phyloP scores from a whole-genome alignment of 768 basidiomycete species.

The Tephrocybe sp. region DNA sequence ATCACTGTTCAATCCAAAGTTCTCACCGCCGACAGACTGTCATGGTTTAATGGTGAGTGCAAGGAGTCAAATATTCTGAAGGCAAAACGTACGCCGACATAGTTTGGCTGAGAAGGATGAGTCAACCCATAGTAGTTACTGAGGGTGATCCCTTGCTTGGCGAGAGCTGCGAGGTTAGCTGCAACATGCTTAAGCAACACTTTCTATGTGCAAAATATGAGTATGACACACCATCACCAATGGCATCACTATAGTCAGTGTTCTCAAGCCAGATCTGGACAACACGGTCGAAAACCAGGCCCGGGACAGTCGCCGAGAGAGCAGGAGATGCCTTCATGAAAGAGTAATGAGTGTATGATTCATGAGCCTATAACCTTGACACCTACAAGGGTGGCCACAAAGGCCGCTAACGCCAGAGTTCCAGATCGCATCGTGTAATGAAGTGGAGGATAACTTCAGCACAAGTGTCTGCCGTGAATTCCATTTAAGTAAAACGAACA shows the following conservation, averaged over 20 bases:
- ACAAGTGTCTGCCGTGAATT: neutral
- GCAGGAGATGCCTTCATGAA: constrained; percentile 1
- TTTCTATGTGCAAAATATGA: no score
- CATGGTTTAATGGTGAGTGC: neutral
- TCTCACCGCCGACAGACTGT: constrained; percentile 15
- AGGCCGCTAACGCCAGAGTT: neutral
- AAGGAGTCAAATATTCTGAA: constrained; percentile 18
- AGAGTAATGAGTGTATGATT: neutral
- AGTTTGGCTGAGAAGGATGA: constrained; percentile 68
- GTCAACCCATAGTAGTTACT: constrained; percentile 48
- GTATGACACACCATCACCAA: constrained; percentile 23
- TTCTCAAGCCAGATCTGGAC: constrained; percentile 61
- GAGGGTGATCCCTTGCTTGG: constrained; percentile 49
- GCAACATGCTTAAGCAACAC: neutral
- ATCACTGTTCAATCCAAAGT: constrained; percentile 44
- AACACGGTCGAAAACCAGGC: constrained; percentile 30
- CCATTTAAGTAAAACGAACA: neutral
- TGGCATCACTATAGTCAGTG: constrained; percentile 43
- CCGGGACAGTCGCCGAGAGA: constrained; percentile 14
- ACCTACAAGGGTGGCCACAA: neutral
- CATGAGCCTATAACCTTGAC: neutral
- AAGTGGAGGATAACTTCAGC: neutral
- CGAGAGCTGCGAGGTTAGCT: constrained; percentile 36
- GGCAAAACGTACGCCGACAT: constrained; percentile 29
- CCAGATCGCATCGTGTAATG: constrained; percentile 1